Evolutionary conservation across 2,329 filamentous ascomycete genomes (phyloP), one percentile per base, ranked within the genome.

Genomic region (Diaporthe ilicicola): DNA sequence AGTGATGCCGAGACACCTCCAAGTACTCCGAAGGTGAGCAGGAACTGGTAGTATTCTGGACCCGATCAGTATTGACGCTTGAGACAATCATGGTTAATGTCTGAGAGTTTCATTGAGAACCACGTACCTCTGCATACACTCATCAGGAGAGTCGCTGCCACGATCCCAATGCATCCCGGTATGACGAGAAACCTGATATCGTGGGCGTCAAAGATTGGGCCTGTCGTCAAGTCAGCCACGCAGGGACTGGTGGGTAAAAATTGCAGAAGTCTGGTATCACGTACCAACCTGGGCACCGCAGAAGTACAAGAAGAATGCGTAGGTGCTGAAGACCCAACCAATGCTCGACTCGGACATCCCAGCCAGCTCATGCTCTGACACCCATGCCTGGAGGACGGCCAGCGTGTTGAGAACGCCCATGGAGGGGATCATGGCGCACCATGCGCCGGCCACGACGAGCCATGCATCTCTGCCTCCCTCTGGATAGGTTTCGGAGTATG

Each of bases 241-340:
- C 3, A 5, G 10, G 24, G 19, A 22, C 9, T 44, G 2, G 8
- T 27, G 22, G 8, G 22, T 2, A 2, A n/a, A n/a, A n/a, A n/a
- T n/a, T 32, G 0, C 3, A 5, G 19, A 12, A 15, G 1, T 10
- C 1, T 24, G n/a, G 12, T n/a, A 19, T 7, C 9, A 50, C 59
- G 5, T 3, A 50, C 59, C 59, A 9, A 64, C 59, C 37, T 64
- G 59, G 8, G 59, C 59, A 42, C 94, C 94, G 59, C 93, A 91
- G 78, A 95, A 93, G 81, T 97, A 97, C 69, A 91, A 89, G 27
- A 97, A 83, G 76, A 96, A 97, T 9, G 93, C 90, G 77, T 94
- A 97, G 66, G 97, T 83, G 70, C 92, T 92, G 77, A 97, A 96
- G 73, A 98, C 93, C 94, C 94, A 97, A 17, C 93, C 94, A 46